A percentile compares a stretch with the other conserved stretches of the same genome.
These are phyloP conservation scores for Spraguea lophii DNA, from an alignment of 371 early-diverging fungal species.

Conservation along the genomic window DNA sequence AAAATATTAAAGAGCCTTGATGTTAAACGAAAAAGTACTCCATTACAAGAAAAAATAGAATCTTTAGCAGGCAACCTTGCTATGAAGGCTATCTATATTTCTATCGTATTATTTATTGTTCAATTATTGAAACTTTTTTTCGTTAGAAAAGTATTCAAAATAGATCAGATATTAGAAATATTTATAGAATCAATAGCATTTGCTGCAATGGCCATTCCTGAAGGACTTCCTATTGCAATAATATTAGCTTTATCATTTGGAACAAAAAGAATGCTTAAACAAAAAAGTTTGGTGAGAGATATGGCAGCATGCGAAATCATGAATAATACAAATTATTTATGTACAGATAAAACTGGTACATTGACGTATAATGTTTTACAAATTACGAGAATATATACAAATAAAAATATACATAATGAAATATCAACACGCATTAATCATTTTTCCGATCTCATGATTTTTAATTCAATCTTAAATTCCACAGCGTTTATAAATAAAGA, in stretches of 20 bases:
- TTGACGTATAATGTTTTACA: slow-evolving; percentile 80
- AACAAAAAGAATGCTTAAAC: slow-evolving; percentile 57
- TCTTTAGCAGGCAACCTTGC: slow-evolving; percentile 1
- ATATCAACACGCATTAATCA: not conserved
- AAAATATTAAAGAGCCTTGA: slow-evolving; percentile 55
- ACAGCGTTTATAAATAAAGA: slow-evolving; percentile 58
- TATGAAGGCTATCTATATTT: not conserved
- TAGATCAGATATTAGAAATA: not conserved
- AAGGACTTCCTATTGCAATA: slow-evolving; percentile 84
- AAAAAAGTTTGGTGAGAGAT: slow-evolving; percentile 71
- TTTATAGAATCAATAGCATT: slow-evolving; percentile 1
- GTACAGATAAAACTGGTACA: slow-evolving; percentile 85
- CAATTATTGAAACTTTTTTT: not conserved
- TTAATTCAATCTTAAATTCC: slow-evolving; percentile 58
- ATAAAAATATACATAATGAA: not conserved
- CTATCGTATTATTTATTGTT: not conserved
- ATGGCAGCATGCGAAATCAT: slow-evolving; percentile 82
- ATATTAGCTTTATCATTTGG: slow-evolving; percentile 49
- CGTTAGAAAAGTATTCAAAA: not conserved
- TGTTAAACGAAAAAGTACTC: slow-evolving; percentile 56
- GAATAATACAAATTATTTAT: slow-evolving; percentile 80
- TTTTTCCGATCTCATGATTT: not conserved
- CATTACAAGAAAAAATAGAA: slow-evolving; percentile 66
- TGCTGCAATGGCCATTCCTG: slow-evolving; percentile 48
- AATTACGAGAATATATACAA: slow-evolving; percentile 39